Evolutionary conservation across 345 rosid genomes (phyloP).

Genomic region (Lepidium sativum): DNA sequence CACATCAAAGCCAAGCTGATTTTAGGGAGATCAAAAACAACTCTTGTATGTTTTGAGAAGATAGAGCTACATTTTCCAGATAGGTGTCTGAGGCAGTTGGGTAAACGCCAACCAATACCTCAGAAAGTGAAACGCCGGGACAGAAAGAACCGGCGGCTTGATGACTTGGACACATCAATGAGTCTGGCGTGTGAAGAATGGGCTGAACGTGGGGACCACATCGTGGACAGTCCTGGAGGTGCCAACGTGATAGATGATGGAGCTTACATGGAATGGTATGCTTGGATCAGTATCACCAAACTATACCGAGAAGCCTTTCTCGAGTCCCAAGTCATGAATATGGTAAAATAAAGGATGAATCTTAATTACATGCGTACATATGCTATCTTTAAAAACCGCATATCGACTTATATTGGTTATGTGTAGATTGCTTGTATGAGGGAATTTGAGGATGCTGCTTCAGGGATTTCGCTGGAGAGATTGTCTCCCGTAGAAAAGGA

Average conservation of each 20-base stretch:
- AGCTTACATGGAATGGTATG: constrained; percentile 66
- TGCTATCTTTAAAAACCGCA: not conserved
- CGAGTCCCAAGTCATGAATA: constrained; percentile 31
- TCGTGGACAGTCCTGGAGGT: constrained; percentile 37
- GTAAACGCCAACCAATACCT: constrained; percentile 56
- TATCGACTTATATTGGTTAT: not conserved
- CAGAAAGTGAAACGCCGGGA: constrained; percentile 51
- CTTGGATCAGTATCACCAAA: constrained; percentile 37
- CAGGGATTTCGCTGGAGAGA: constrained; percentile 15
- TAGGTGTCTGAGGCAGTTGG: constrained; percentile 72
- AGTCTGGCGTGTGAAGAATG: constrained; percentile 60
- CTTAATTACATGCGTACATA: not conserved
- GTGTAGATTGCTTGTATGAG: constrained; percentile 28
- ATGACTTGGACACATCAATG: constrained; percentile 68
- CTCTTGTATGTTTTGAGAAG: constrained; percentile 74
- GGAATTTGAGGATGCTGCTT: constrained; percentile 30
- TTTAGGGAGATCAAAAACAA: constrained; percentile 75
- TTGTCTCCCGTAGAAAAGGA: constrained; percentile 30
- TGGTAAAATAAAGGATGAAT: constrained; percentile 18
- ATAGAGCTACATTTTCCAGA: constrained; percentile 74
- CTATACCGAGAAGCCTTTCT: constrained; percentile 30
- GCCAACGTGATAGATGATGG: constrained; percentile 36
- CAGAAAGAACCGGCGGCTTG: constrained; percentile 68
- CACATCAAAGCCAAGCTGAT: constrained; percentile 31
- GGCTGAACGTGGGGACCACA: constrained; percentile 42